phyloP scores from a whole-genome alignment of 331 rosid species.

The Rosa hybrid region DNA sequence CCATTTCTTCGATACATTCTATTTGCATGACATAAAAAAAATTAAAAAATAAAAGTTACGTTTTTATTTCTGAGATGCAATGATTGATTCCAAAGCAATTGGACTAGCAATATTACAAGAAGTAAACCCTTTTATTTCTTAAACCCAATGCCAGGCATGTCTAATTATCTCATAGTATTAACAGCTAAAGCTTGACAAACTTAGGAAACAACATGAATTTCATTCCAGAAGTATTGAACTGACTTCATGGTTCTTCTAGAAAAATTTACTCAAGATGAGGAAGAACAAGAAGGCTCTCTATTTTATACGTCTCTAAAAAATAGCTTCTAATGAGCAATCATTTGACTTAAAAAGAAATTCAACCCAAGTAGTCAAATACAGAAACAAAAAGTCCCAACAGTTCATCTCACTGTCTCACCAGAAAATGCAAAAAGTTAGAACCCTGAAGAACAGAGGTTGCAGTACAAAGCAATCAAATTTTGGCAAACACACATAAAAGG shows the following conservation, averaged over 20 bases:
- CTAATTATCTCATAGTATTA: not conserved
- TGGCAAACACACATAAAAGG: constrained; percentile 5
- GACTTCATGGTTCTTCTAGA: not conserved
- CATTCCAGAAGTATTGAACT: not conserved
- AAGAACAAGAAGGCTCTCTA: not conserved
- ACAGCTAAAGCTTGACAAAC: not conserved
- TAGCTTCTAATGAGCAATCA: not conserved
- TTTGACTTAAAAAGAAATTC: not conserved
- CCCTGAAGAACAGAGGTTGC: not conserved
- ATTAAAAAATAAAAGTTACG: not conserved
- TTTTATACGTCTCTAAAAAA: not conserved
- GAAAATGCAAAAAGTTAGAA: not conserved
- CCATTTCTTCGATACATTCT: not conserved
- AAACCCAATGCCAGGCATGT: not conserved
- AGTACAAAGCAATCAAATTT: constrained; percentile 1
- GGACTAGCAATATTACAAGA: not conserved
- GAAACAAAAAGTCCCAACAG: not conserved
- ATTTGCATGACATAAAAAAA: not conserved
- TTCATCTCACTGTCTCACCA: not conserved
- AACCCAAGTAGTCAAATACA: not conserved
- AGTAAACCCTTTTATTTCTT: not conserved
- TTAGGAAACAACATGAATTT: constrained; percentile 11
- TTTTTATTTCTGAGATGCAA: not conserved
- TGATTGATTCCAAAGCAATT: not conserved
- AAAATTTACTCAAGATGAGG: not conserved